A percentile compares a stretch with the other conserved stretches of the same genome.
Conservation (phyloP, 768 basidiomycete species). For the Boletales sp. region DNA sequence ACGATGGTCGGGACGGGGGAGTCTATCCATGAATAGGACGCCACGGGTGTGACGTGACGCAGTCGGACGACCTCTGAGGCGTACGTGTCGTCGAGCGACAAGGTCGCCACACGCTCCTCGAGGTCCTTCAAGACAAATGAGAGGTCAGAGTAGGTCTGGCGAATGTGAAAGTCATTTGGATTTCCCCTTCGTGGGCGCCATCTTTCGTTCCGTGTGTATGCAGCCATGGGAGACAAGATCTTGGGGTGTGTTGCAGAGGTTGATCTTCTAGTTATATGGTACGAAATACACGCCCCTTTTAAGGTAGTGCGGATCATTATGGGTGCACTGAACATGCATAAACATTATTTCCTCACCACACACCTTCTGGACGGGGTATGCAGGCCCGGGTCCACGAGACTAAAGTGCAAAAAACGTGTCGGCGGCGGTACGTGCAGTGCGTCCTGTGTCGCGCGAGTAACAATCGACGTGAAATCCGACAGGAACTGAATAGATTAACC, state of each 20-base stretch:
- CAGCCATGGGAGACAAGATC: slow-evolving; percentile 13
- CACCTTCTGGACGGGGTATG: neutral
- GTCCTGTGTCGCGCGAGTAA: too few species aligned
- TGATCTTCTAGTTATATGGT: slow-evolving; percentile 1
- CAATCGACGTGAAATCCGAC: too few species aligned
- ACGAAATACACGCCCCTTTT: neutral
- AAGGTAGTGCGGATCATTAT: slow-evolving; percentile 9
- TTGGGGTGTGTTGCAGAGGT: neutral
- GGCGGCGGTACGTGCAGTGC: too few species aligned
- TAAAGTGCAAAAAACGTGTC: too few species aligned
- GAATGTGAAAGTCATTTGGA: slow-evolving; percentile 1
- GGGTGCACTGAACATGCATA: neutral
- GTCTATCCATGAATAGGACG: slow-evolving; percentile 55
- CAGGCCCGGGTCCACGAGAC: too few species aligned
- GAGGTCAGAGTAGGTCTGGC: neutral
- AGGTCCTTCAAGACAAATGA: slow-evolving; percentile 22
- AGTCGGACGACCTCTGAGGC: slow-evolving; percentile 29
- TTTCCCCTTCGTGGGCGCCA: slow-evolving; percentile 16
- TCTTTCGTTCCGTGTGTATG: slow-evolving; percentile 5
- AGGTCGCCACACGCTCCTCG: slow-evolving; percentile 12
- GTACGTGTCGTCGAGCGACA: slow-evolving; percentile 10
- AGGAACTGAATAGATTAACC: too few species aligned
- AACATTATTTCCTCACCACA: neutral
- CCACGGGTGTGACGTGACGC: slow-evolving; percentile 39
- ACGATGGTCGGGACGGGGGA: slow-evolving; percentile 44